phyloP scores from a whole-genome alignment of 495 filamentous ascomycete species.

The Aspergillus diversus region DNA sequence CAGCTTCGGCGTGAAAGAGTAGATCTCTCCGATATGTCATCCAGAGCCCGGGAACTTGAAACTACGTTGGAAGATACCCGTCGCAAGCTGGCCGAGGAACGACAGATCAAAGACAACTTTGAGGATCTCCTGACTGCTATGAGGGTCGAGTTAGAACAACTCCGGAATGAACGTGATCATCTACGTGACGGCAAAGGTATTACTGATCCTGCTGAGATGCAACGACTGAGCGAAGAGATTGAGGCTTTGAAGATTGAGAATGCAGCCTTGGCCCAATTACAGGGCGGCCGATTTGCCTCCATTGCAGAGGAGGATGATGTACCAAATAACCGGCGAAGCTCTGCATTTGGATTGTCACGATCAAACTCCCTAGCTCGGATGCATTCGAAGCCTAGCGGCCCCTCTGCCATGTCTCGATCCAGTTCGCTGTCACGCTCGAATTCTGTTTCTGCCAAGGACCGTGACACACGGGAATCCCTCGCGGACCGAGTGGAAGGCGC shows the following conservation, averaged over 20 bases:
- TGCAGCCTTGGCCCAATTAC: slow-evolving; percentile 54
- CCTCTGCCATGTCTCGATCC: slow-evolving; percentile 46
- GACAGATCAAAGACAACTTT: slow-evolving; percentile 88
- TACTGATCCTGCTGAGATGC: slow-evolving; percentile 74
- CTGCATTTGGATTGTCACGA: slow-evolving; percentile 54
- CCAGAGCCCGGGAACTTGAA: slow-evolving; percentile 71
- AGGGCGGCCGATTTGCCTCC: slow-evolving; percentile 57
- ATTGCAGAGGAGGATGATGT: slow-evolving; percentile 65
- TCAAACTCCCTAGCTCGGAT: slow-evolving; percentile 64
- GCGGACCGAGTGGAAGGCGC: slow-evolving; percentile 88
- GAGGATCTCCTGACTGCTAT: slow-evolving; percentile 87
- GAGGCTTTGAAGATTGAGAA: slow-evolving; percentile 58
- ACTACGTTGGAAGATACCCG: slow-evolving; percentile 75
- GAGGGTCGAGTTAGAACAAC: slow-evolving; percentile 76
- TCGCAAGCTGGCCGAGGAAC: slow-evolving; percentile 81
- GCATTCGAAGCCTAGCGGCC: slow-evolving; percentile 31
- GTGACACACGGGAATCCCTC: slow-evolving; percentile 69
- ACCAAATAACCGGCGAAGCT: slow-evolving; percentile 33
- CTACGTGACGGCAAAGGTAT: slow-evolving; percentile 81
- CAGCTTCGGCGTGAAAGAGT: slow-evolving; percentile 53
- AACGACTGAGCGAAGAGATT: slow-evolving; percentile 70
- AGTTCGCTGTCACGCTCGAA: slow-evolving; percentile 56
- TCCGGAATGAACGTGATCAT: slow-evolving; percentile 87
- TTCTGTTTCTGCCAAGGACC: slow-evolving; percentile 63
- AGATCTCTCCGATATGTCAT: slow-evolving; percentile 45